Conservation (phyloP, 1,284 basidiomycete species). For the Puccinia triticina region DNA sequence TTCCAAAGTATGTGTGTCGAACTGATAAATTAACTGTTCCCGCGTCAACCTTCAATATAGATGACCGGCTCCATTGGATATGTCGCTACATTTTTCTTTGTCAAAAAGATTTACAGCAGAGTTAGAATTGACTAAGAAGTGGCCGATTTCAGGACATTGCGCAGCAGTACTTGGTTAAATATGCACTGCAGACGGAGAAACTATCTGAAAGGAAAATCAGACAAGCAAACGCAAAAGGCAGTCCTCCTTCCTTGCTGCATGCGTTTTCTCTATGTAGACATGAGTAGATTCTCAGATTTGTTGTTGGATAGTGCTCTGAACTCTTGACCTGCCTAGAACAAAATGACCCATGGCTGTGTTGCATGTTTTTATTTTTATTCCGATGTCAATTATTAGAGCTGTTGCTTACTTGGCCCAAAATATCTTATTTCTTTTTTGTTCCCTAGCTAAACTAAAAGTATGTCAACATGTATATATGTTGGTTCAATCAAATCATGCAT, state of each 20-base stretch:
- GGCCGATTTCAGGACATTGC: neutral
- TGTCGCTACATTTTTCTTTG: conserved; percentile 81
- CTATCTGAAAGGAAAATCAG: neutral
- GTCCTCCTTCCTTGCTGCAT: neutral
- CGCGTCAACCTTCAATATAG: conserved; percentile 14
- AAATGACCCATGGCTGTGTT: neutral
- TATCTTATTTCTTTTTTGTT: neutral
- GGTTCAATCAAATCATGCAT: neutral
- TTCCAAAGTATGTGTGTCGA: conserved; percentile 4
- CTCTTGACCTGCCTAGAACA: neutral
- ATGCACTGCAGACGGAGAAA: neutral
- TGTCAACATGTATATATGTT: neutral
- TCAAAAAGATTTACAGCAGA: conserved; percentile 76
- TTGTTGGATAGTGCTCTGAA: neutral
- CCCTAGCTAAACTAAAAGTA: neutral
- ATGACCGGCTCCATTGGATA: conserved; percentile 77
- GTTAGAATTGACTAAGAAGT: conserved; percentile 62
- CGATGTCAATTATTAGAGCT: neutral
- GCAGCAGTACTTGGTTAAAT: neutral
- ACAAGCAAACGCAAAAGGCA: conserved; percentile 5
- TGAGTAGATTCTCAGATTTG: too few species aligned
- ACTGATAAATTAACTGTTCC: neutral
- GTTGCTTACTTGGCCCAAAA: neutral
- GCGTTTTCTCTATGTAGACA: neutral
- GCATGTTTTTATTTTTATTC: neutral